Evolutionary conservation across 2,329 filamentous ascomycete species (phyloP).

Genomic region (Xylariaceae sp.): DNA sequence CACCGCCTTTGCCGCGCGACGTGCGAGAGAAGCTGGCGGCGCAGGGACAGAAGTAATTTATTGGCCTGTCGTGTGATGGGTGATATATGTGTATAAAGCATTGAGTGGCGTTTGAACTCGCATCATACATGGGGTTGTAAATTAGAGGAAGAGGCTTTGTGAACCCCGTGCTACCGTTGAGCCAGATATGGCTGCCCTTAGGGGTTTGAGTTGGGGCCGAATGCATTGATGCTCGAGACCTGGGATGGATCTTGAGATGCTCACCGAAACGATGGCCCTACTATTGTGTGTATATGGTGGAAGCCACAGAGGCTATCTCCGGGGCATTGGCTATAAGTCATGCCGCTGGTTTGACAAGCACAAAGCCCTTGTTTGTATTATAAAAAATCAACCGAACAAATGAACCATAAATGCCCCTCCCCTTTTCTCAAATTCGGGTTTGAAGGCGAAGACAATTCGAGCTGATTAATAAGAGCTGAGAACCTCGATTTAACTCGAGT

Average conservation of each 20-base stretch:
- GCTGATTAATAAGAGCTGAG: too few species aligned
- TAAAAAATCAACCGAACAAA: background rate
- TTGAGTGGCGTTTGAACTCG: constrained; percentile 10
- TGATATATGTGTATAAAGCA: constrained; percentile 16
- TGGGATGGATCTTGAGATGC: background rate
- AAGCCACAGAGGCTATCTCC: background rate
- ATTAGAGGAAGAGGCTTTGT: background rate
- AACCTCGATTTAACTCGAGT: too few species aligned
- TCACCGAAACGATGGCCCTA: background rate
- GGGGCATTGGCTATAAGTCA: background rate
- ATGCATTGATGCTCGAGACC: background rate
- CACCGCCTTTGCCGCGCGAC: constrained; percentile 31
- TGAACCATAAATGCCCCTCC: background rate
- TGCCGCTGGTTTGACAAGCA: background rate
- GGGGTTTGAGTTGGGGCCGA: background rate
- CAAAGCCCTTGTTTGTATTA: background rate
- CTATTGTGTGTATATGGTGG: background rate
- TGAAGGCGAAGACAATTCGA: too few species aligned
- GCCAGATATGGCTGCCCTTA: background rate
- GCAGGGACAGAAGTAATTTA: constrained; percentile 13
- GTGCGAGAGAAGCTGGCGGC: constrained; percentile 11
- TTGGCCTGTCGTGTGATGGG: background rate
- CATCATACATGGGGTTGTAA: constrained; percentile 3
- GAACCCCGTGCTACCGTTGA: background rate
- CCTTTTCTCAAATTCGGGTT: too few species aligned